These are phyloP conservation scores for Citeromyces hawaiiensis DNA, from an alignment of 1,139 yeast genomes.

Conservation along the genomic window DNA sequence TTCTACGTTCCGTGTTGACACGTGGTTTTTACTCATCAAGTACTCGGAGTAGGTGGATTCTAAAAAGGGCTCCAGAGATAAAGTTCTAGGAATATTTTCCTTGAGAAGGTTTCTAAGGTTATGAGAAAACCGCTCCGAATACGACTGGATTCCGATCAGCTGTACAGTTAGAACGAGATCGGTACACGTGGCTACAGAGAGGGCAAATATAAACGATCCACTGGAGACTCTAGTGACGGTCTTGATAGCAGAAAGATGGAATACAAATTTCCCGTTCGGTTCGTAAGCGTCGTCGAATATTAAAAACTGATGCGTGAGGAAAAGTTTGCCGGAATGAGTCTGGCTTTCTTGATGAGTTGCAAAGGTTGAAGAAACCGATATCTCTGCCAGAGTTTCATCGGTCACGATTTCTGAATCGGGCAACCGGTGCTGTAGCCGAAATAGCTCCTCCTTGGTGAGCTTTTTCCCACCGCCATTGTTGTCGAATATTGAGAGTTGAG, in stretches of 20 bases:
- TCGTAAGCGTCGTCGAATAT: constrained; percentile 66
- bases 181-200: constrained; percentile 58
- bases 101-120: constrained; percentile 48
- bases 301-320: constrained; percentile 60
- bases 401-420: constrained; percentile 61
- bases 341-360: constrained; percentile 2
- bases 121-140: constrained; percentile 71
- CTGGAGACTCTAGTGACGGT: constrained; percentile 81
- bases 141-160: constrained; percentile 67
- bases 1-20: constrained; percentile 24
- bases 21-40: constrained; percentile 47
- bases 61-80: constrained; percentile 50
- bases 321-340: constrained; percentile 42
- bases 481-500: constrained; percentile 15
- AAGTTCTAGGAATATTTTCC: constrained; percentile 51
- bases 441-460: constrained; percentile 52
- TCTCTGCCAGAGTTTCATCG: constrained; percentile 59
- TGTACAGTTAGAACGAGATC: constrained; percentile 53
- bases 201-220: constrained; percentile 65
- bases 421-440: constrained; percentile 50
- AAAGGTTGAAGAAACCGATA: constrained; percentile 25
- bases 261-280: constrained; percentile 50
- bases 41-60: constrained; percentile 79
- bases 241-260: constrained; percentile 69
- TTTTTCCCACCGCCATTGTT: constrained; percentile 16